Percentiles rank a stretch among this genome's conserved stretches.
phyloP scores from a whole-genome alignment of 2,329 filamentous ascomycete genomes.

The Chrysoporthe cubensis region DNA sequence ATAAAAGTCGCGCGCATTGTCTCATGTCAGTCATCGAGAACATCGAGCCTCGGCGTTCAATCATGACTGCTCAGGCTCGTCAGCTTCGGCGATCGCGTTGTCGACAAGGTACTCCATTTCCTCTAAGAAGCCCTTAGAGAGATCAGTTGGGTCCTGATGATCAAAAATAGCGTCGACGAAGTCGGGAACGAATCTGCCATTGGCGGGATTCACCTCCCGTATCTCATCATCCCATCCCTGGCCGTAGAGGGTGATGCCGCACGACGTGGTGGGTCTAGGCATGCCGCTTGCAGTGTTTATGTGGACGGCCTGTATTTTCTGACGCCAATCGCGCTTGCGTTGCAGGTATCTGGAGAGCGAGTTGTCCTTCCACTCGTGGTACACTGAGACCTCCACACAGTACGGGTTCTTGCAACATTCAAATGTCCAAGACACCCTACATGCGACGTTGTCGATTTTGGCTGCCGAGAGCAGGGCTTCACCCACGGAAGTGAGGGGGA shows the following conservation, averaged over 20 bases:
- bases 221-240: conserved; percentile 32
- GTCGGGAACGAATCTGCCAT: conserved; percentile 8
- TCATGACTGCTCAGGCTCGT: not conserved
- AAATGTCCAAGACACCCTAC: conserved; percentile 41
- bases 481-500: conserved; percentile 4
- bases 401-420: conserved; percentile 39
- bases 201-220: conserved; percentile 13
- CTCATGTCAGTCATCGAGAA: not conserved
- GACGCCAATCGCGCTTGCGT: not conserved
- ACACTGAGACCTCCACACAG: conserved; percentile 41
- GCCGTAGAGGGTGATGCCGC: conserved; percentile 27
- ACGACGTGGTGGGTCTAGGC: conserved; percentile 25
- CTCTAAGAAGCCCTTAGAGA: conserved; percentile 10
- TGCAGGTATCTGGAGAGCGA: not conserved
- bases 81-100: not conserved
- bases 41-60: not conserved
- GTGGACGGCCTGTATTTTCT: not conserved
- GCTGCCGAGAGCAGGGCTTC: conserved; percentile 15
- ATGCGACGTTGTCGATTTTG: conserved; percentile 36
- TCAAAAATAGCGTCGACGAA: conserved; percentile 16
- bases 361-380: conserved; percentile 38
- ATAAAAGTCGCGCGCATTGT: not conserved
- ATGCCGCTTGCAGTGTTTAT: conserved; percentile 17
- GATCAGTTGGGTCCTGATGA: not conserved
- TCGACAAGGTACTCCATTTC: conserved; percentile 22